Base-by-base conservation (phyloP, 2,329 filamentous ascomycete genomes). In the Nothophaeocryptopus gaeumannii region DNA sequence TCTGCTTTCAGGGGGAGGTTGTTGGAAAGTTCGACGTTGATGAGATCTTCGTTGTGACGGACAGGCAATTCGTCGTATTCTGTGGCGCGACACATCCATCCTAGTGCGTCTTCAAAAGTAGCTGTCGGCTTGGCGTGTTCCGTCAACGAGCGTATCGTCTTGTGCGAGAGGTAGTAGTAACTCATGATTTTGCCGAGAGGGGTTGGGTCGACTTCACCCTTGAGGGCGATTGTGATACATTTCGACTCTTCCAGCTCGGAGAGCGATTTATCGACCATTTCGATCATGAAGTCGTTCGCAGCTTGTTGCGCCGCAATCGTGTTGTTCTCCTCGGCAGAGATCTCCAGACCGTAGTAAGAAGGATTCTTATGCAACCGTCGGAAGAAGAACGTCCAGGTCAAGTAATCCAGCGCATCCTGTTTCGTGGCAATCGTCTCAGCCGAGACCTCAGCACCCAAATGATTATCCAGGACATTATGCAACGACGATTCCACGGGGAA, bases 331-430 rank as follows among this genome's bases (percentile, higher is more conserved):
- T 96, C 91, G 0, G 88, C 86, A 0, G 88, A 89, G 38, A 99
- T 93, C 66, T 96, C 88, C 0, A 99, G 83, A 0, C 95, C 95
- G 62, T 99, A 99, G 73, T 96, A 99, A 0, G 91, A 95, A 1
- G 93, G 93, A 62, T 99, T 99, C 77, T 99, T 99, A 75, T 99
- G 93, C 34, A 99, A 74, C 9, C 93, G 81, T 2, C 95, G 83
- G 79, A 99, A 99, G 80, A 99, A 99, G 76, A 99, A 99, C 1
- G 95, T 99, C 93, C 95, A 99, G 0, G 93, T 99, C 45, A 99
- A 74, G 66, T 99, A 99, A 70, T 99, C 95, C 3, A 99, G 79
- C 1, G 93, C 93, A 71, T 99, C 93, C 71, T 99, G 93, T 70
- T 96, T 96, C 8, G 90, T 95, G 30, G 86, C 77, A 43, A 99